phyloP scores from a whole-genome alignment of 83 land plant genomes.

The Picea abies region DNA sequence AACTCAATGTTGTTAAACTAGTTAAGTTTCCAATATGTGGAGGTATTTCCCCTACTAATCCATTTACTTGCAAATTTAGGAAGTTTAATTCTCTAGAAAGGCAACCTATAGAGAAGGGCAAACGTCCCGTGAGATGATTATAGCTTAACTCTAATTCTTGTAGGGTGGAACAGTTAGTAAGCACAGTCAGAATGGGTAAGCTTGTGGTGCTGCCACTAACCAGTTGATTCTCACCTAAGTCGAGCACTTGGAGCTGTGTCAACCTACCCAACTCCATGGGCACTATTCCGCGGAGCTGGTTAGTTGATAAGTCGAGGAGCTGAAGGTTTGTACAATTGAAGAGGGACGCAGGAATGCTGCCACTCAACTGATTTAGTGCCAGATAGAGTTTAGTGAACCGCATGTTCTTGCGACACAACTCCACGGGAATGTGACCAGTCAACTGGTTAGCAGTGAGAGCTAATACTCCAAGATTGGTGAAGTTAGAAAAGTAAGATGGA shows the following conservation, averaged over 20 bases:
- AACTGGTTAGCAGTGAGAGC: too few relatives aligned
- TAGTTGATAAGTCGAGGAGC: background rate
- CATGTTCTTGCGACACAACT: background rate
- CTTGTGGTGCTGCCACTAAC: background rate
- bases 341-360: background rate
- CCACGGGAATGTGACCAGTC: too few relatives aligned
- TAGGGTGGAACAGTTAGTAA: background rate
- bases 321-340: background rate
- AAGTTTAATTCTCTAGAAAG: background rate
- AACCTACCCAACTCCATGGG: background rate
- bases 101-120: background rate
- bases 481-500: too few relatives aligned
- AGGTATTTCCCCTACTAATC: background rate
- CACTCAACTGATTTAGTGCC: background rate
- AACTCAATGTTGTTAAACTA: background rate
- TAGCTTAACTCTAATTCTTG: background rate
- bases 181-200: background rate
- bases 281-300: background rate
- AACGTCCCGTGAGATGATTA: background rate
- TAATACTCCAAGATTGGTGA: too few relatives aligned
- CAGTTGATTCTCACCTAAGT: background rate
- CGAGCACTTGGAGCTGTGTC: background rate
- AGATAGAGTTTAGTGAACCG: too few relatives aligned
- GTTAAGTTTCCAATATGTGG: background rate
- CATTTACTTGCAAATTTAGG: background rate